A percentile compares a stretch with the other conserved stretches of the same genome.
These are phyloP conservation scores for Pichia sp. DNA, from an alignment of 1,139 yeast genomes.

Conservation along the genomic window DNA sequence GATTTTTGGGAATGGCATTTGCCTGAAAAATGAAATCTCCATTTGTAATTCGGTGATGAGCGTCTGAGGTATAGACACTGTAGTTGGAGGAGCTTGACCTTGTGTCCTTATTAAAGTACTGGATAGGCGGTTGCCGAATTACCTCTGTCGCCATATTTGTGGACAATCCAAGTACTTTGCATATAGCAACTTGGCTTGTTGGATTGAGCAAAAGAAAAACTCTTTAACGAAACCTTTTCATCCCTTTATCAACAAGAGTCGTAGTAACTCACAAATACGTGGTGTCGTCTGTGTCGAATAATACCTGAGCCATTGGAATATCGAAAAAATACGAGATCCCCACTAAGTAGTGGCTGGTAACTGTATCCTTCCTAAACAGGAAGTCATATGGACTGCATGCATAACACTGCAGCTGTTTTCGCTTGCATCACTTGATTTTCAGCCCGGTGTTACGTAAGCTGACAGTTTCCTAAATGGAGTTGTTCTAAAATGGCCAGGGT, in stretches of 20 bases:
- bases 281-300: too few species aligned
- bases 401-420: background rate
- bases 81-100: constrained; percentile 10
- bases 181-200: too few species aligned
- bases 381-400: constrained; percentile 4
- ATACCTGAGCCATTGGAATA: too few species aligned
- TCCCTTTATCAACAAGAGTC: too few species aligned
- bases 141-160: constrained; percentile 10
- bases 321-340: background rate
- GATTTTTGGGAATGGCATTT: background rate
- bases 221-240: too few species aligned
- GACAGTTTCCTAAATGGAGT: too few species aligned
- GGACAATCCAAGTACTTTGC: too few species aligned
- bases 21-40: constrained; percentile 13
- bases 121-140: constrained; percentile 7
- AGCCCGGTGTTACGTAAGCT: too few species aligned
- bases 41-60: constrained; percentile 9
- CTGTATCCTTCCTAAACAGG: constrained; percentile 7
- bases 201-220: too few species aligned
- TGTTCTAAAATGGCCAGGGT: too few species aligned
- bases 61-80: constrained; percentile 13
- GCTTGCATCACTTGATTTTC: too few species aligned
- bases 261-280: too few species aligned
- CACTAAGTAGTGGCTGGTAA: constrained; percentile 13
- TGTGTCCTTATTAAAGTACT: constrained; percentile 2